Percentiles rank a stretch among this genome's conserved stretches.
These are phyloP conservation scores for Dendrocalamus latiflorus DNA, from an alignment of 202 grass and related monocot species.

Conservation along the genomic window DNA sequence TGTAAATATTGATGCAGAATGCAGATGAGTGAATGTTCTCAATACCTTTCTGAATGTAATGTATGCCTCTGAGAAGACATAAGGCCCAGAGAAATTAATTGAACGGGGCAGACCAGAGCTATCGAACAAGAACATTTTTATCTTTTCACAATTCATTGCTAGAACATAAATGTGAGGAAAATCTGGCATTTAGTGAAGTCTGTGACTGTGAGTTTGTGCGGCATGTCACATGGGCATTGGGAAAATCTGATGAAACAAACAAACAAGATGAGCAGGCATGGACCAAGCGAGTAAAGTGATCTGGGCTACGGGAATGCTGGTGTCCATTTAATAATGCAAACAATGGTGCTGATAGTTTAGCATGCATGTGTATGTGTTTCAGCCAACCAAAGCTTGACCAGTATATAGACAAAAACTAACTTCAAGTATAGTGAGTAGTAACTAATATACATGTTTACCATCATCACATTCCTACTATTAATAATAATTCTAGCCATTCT, in stretches of 20 bases:
- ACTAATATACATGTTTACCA: neutral
- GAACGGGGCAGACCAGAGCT: neutral
- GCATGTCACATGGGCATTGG: neutral
- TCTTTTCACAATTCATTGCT: neutral
- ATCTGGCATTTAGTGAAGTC: neutral
- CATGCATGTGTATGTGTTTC: neutral
- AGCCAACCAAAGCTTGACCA: neutral
- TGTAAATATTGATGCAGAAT: conserved; percentile 7
- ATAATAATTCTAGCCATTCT: neutral
- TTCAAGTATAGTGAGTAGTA: neutral
- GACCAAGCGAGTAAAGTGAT: neutral
- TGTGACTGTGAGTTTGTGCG: neutral
- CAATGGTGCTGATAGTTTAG: no score
- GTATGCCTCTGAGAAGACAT: neutral
- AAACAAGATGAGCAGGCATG: neutral
- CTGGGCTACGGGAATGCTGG: no score
- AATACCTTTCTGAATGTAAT: neutral
- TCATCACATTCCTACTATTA: neutral
- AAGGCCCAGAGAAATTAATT: conserved; percentile 1
- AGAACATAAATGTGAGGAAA: neutral
- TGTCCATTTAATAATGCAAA: neutral
- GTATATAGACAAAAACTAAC: neutral
- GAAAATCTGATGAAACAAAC: neutral
- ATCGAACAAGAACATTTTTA: neutral
- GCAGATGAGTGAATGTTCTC: neutral